These are phyloP conservation scores for Endoconidiophora polonica DNA, from an alignment of 2,329 filamentous ascomycete genomes.

Conservation along the genomic window DNA sequence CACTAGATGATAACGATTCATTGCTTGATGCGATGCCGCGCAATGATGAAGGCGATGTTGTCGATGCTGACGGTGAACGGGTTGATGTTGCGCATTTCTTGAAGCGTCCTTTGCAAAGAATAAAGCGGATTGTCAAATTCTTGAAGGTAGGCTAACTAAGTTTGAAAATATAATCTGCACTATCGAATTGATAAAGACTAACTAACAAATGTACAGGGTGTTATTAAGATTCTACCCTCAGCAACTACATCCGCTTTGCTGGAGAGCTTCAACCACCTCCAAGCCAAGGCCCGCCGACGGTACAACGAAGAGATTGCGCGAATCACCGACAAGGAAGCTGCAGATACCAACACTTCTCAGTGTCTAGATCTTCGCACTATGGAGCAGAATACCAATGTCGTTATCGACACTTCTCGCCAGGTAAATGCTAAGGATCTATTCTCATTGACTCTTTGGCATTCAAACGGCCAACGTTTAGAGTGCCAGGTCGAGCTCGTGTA, in stretches of 20 bases:
- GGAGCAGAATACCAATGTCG: conserved; percentile 49
- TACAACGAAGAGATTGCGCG: conserved; percentile 53
- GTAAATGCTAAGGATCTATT: conserved; percentile 87
- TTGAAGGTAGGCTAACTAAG: conserved; percentile 41
- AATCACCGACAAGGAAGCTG: conserved; percentile 67
- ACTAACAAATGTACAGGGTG: conserved; percentile 24
- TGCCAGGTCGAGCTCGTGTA: conserved; percentile 79
- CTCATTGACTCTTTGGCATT: conserved; percentile 68
- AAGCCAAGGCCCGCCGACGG: conserved; percentile 55
- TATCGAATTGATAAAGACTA: neutral
- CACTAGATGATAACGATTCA: conserved; percentile 41
- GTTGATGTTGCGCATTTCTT: conserved; percentile 89
- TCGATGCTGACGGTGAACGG: conserved; percentile 64
- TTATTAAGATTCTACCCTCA: conserved; percentile 37
- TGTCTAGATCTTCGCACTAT: conserved; percentile 66
- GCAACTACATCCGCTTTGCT: conserved; percentile 27
- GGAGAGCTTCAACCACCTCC: conserved; percentile 49
- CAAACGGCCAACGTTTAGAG: conserved; percentile 74
- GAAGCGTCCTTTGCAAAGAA: conserved; percentile 70
- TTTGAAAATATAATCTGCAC: neutral
- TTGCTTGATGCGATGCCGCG: conserved; percentile 41
- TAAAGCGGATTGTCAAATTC: conserved; percentile 76
- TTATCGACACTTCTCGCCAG: conserved; percentile 59
- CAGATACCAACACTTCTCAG: conserved; percentile 63
- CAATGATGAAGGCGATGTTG: conserved; percentile 48